Conservation (phyloP, 1,284 basidiomycete species). For the Golubevia pallescens region DNA sequence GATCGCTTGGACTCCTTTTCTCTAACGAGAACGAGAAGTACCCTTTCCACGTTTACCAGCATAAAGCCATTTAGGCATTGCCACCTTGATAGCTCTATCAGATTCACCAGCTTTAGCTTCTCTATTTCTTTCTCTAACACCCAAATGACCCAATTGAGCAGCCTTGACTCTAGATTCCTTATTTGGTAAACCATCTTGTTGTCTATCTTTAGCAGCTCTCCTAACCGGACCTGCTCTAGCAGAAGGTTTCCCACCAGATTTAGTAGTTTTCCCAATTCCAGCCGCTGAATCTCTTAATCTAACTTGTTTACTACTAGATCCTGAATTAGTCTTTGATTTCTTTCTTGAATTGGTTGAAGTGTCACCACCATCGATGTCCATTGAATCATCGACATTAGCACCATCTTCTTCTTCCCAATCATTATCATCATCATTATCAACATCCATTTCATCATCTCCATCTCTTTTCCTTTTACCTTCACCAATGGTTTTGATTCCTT, state of each 20-base stretch:
- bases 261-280: slow-evolving; percentile 31
- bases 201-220: slow-evolving; percentile 48
- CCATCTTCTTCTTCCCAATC: not conserved
- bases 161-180: slow-evolving; percentile 51
- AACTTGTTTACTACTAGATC: not conserved
- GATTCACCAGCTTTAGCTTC: slow-evolving; percentile 56
- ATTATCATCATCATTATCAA: not conserved
- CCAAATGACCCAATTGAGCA: slow-evolving; percentile 39
- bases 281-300: not conserved
- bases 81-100: slow-evolving; percentile 56
- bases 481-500: slow-evolving; percentile 27
- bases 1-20: too few species aligned
- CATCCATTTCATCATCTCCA: not conserved
- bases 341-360: not conserved
- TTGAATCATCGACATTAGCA: not conserved
- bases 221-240: slow-evolving; percentile 54
- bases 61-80: slow-evolving; percentile 30
- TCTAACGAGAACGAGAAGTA: slow-evolving; percentile 45
- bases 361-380: not conserved
- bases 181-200: slow-evolving; percentile 44
- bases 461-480: not conserved
- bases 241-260: slow-evolving; percentile 41
- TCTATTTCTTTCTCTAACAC: slow-evolving; percentile 45
- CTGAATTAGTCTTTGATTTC: not conserved
- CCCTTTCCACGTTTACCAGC: slow-evolving; percentile 52